Conservation (phyloP, 2,329 filamentous ascomycete genomes). For the Polychaeton citri region DNA sequence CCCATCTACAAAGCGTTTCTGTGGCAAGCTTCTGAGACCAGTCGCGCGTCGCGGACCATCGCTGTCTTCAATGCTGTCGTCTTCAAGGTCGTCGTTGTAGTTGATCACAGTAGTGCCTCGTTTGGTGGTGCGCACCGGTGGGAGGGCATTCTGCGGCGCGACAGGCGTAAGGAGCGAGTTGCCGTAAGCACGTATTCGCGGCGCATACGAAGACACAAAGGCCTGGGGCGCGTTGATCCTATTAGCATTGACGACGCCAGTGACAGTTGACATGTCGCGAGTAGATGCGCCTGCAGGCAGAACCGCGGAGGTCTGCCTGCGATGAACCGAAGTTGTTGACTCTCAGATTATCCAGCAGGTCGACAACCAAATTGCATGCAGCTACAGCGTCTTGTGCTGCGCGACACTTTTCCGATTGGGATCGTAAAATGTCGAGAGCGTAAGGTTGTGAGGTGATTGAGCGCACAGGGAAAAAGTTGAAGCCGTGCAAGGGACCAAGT, state of each 20-base stretch:
- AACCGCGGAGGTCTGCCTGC: neutral
- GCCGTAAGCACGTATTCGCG: constrained; percentile 76
- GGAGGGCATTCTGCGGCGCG: constrained; percentile 54
- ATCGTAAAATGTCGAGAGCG: no score
- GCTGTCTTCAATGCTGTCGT: constrained; percentile 65
- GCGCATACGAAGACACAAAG: constrained; percentile 82
- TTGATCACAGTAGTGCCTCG: constrained; percentile 93
- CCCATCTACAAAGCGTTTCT: constrained; percentile 52
- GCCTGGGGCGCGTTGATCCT: constrained; percentile 57
- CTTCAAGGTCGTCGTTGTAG: constrained; percentile 92
- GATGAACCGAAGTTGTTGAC: neutral
- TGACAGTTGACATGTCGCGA: neutral
- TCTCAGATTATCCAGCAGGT: no score
- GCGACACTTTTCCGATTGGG: no score
- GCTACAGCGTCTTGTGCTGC: no score
- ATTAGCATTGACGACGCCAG: constrained; percentile 13
- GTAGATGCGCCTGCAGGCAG: neutral
- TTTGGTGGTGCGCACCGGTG: constrained; percentile 78
- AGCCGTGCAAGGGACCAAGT: no score
- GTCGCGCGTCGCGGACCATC: constrained; percentile 58
- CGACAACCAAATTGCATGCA: no score
- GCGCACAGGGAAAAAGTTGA: no score
- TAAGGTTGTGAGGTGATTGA: no score
- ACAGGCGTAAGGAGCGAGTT: constrained; percentile 85
- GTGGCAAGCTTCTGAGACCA: constrained; percentile 67